Conservation (phyloP, 331 rosid species). For the Saraca asoca region DNA sequence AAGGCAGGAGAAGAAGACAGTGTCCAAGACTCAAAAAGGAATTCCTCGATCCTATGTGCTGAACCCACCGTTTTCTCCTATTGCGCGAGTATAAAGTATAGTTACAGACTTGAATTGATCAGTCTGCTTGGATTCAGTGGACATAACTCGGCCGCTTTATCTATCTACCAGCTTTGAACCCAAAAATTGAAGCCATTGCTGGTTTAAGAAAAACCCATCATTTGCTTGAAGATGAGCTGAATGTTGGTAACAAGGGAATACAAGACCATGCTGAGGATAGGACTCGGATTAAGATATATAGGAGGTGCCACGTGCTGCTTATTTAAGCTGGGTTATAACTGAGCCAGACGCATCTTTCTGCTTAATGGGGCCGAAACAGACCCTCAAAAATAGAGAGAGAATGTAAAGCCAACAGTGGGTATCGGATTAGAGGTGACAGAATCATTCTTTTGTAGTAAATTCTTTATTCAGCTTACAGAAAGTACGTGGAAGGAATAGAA, state of each 20-base stretch:
- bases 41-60: constrained; percentile 55
- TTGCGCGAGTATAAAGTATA: constrained; percentile 64
- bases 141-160: constrained; percentile 4
- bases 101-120: neutral
- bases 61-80: constrained; percentile 86
- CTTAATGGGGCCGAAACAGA: constrained; percentile 17
- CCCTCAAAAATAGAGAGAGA: neutral
- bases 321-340: neutral
- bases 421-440: constrained; percentile 33
- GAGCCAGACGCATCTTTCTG: neutral
- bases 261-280: constrained; percentile 16
- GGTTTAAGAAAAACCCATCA: constrained; percentile 27
- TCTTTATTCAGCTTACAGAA: constrained; percentile 26
- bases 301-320: neutral
- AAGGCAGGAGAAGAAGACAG: constrained; percentile 53
- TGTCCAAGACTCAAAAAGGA: constrained; percentile 54
- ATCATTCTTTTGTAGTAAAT: constrained; percentile 39
- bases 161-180: neutral
- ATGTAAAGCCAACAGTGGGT: constrained; percentile 23
- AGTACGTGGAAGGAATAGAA: constrained; percentile 29
- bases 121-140: constrained; percentile 20
- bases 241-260: constrained; percentile 9
- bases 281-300: constrained; percentile 4
- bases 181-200: constrained; percentile 7
- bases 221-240: constrained; percentile 24